Percentiles rank a stretch among this genome's conserved stretches.
Evolutionary conservation across 2,329 filamentous ascomycete genomes (phyloP).

Genomic region (Stagonosporopsis vannaccii): DNA sequence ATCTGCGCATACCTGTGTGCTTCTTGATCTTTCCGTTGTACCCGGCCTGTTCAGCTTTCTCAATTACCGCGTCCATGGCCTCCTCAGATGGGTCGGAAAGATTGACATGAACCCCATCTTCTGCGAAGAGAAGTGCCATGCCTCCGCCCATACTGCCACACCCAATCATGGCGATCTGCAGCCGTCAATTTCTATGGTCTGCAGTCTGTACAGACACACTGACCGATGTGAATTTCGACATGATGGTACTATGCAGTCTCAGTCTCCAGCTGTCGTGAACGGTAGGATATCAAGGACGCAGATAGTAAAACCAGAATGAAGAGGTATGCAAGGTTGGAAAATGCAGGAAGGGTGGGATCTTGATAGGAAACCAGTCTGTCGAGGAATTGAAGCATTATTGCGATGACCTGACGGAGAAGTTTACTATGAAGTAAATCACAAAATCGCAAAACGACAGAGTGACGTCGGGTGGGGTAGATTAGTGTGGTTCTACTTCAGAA

Average conservation of each 20-base stretch:
- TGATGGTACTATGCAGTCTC: constrained; percentile 20
- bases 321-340: constrained; percentile 40
- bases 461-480: constrained; percentile 20
- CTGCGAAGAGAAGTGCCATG: constrained; percentile 66
- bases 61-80: constrained; percentile 56
- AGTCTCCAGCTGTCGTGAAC: constrained; percentile 25
- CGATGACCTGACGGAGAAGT: not conserved
- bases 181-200: constrained; percentile 6
- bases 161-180: constrained; percentile 64
- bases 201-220: constrained; percentile 5
- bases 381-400: constrained; percentile 37
- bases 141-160: constrained; percentile 67
- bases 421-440: not conserved
- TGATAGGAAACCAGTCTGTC: constrained; percentile 39
- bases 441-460: constrained; percentile 12
- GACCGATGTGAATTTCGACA: constrained; percentile 37
- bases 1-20: constrained; percentile 43
- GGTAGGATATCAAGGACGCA: constrained; percentile 34
- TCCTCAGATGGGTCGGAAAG: constrained; percentile 62
- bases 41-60: constrained; percentile 51
- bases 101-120: constrained; percentile 62
- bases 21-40: constrained; percentile 51
- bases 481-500: constrained; percentile 13
- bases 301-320: constrained; percentile 38
- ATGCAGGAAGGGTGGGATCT: constrained; percentile 40